phyloP scores from a whole-genome alignment of 257 asterid genomes.

The Datura wrightii region DNA sequence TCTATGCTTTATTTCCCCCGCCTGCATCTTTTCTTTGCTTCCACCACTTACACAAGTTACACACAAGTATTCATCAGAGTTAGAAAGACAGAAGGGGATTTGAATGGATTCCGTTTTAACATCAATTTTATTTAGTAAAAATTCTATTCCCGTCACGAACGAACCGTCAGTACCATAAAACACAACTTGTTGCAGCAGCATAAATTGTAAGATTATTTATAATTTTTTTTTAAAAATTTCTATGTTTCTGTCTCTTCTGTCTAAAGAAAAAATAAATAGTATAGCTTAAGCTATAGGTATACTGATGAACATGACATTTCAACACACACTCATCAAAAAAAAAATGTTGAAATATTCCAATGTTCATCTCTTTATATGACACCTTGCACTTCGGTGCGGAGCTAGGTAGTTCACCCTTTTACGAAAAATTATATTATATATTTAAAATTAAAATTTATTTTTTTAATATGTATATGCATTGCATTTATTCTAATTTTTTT shows the following conservation, averaged over 20 bases:
- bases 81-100: not conserved
- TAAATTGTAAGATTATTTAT: not conserved
- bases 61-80: no score
- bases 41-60: not conserved
- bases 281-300: not conserved
- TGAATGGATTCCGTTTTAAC: no score
- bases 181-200: not conserved
- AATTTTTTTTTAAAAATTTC: not conserved
- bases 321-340: not conserved
- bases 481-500: no score
- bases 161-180: no score
- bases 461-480: not conserved
- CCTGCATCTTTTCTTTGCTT: not conserved
- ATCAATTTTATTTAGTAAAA: not conserved
- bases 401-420: no score
- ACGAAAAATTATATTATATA: no score
- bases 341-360: not conserved
- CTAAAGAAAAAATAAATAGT: not conserved
- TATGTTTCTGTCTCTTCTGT: not conserved
- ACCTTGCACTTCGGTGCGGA: not conserved
- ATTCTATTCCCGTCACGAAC: not conserved
- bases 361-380: not conserved
- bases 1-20: not conserved
- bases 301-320: slow-evolving; percentile 24
- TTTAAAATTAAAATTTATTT: no score